Base-by-base conservation (phyloP, 139 green algal species). In the Mychonastes homosphaera region DNA sequence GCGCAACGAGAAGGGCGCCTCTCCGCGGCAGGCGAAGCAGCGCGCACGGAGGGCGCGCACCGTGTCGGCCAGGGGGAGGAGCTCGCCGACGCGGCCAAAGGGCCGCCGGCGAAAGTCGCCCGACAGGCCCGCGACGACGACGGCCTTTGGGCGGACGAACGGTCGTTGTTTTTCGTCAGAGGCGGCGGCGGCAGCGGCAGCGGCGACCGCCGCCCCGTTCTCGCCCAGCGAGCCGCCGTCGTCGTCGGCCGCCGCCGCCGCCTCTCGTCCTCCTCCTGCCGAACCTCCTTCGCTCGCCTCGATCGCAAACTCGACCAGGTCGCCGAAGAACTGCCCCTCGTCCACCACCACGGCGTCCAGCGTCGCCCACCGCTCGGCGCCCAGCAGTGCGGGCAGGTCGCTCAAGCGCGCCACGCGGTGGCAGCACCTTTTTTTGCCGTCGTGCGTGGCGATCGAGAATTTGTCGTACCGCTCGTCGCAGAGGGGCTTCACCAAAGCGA, bases 251-350 rank as follows among this genome's bases (percentile, higher is more conserved):
- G 82, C n/a, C n/a, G n/a, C n/a, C n/a, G n/a, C n/a, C n/a, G n/a
- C n/a, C n/a, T n/a, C n/a, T n/a, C n/a, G n/a, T n/a, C n/a, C n/a
- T n/a, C n/a, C n/a, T n/a, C n/a, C n/a, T n/a, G n/a, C n/a, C n/a
- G n/a, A n/a, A n/a, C n/a, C n/a, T n/a, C n/a, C n/a, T n/a, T n/a
- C n/a, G n/a, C n/a, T n/a, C n/a, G n/a, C 80, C n/a, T 48, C 23
- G 15, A 21, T 28, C 27, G 72, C 85, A 29, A 87, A 92, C 2
- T 81, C 67, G 0, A 64, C 43, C 46, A 93, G 69, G 66, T 88
- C 85, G 8, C 55, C 49, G 36, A 93, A 87, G 47, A 74, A 93
- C 59, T 93, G 85, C 4, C 77, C 85, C 47, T 93, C 85, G 39
- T 93, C 85, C 41, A 93, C 77, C 0, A 79, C 85, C 43, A 93